Base-by-base conservation (phyloP, 345 rosid genomes). In the Moricandia arvensis region DNA sequence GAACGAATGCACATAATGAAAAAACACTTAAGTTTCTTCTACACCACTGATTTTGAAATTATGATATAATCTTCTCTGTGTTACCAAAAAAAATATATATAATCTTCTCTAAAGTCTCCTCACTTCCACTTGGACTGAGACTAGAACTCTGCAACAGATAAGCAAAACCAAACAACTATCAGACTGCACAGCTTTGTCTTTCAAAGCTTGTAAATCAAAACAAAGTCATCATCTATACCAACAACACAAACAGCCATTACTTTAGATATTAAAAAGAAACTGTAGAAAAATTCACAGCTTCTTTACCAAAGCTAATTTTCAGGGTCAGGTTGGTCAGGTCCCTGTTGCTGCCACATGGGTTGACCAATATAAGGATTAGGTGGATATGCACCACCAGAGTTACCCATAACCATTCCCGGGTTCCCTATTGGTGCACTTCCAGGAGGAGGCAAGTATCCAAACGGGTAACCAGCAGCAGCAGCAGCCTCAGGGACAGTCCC, bases 391-490 rank as follows among this genome's bases (percentile, higher is more conserved):
- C 89, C 63, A 34, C 96, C 95, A 0, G 93, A 92, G 79, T 90
- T 91, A 31, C 95, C 98, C 89, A 94, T 84, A 45, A 87, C 88
- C 96, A 94, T 83, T 43, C 94, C 97, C 0, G 94, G 87, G 59
- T 88, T 59, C 59, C 93, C 96, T 15, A 87, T 83, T 3, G 93
- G 83, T 43, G 79, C 83, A 47, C 84, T 88, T 66, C 83, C 94
- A 9, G 90, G 61, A 9, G 90, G 61, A 37, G 96, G 93, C 87
- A 90, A 78, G 75, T 90, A 89, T 69, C 90, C 86, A 71, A 90
- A 91, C 0, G 96, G 85, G 30, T 90, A 83, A 8, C 87, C 81
- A 76, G 90, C 98, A 64, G 60, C 58, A 49, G 87, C 83, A 58
- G 89, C 87, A 11, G 86, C 94, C 34, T 78, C 81, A 0, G 81